Evolutionary conservation across 768 basidiomycete genomes (phyloP), one percentile per base, ranked within the genome.

Genomic region (Kwoniella pini): DNA sequence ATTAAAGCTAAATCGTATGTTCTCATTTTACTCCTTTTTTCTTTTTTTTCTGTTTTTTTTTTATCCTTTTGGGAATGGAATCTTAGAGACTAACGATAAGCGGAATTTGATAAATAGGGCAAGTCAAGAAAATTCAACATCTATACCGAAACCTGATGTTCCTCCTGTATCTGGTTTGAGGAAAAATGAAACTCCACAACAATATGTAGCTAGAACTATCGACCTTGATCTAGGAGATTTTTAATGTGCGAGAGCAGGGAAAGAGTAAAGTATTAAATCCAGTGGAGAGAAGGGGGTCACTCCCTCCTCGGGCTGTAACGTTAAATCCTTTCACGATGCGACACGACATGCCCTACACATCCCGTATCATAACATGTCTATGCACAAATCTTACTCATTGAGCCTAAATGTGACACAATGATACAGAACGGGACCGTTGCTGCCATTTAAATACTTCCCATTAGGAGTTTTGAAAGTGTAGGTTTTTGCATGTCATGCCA

Each of bases 1-100:
- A 76, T 91, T 60, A 88, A 84, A 78, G 87, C 83, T 1, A 77
- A 85, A 51, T 84, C 56, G 68, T 72, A 44, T 55, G 65, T 68
- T 33, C 24, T 22, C 5, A 17, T 30, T 11, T 52, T 21, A 11
- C 15, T 15, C 4, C 7, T 21, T 10, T 22, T 48, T 26, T 7
- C 22, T 13, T 4, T 22, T 24, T 27, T 24, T 22, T 48, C 46
- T 42, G 12, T 6, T 19, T 6, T 42, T 6, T 10, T 43, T 10
- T 19, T 43, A 43, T 43, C 11, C n/a, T n/a, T n/a, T n/a, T n/a
- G n/a, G n/a, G n/a, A n/a, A n/a, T n/a, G n/a, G n/a, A 43, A 6
- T 5, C 6, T 27, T 15, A 21, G 13, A 27, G 50, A 9, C 12
- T 42, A 5, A 42, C n/a, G 19, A 42, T 10, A 13, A 6, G 11